Percentiles rank a stretch among this genome's conserved stretches.
Evolutionary conservation across 192 early-diverging fungal genomes (phyloP).

Genomic region (Coemansia sp.): DNA sequence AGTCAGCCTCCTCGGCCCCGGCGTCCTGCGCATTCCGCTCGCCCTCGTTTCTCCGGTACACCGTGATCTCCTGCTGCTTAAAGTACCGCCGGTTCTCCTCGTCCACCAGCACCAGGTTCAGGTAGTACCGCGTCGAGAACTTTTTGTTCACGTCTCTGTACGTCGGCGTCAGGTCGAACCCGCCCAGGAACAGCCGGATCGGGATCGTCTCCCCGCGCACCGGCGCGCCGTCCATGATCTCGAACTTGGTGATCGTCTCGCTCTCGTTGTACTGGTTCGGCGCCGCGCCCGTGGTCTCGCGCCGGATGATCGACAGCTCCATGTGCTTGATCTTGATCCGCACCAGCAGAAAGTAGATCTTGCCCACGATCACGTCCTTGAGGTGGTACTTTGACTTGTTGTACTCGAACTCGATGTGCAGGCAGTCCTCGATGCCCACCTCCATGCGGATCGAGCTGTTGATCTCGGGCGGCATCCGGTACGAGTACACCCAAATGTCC

Average conservation of each 20-base stretch:
- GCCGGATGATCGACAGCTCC: conserved; percentile 96
- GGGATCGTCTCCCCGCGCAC: conserved; percentile 95
- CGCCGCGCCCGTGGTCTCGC: conserved; percentile 94
- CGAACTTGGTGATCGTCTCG: conserved; percentile 98
- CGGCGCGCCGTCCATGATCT: conserved; percentile 99
- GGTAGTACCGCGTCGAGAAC: conserved; percentile 96
- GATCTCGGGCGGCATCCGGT: conserved; percentile 77
- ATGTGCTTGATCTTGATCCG: conserved; percentile 99
- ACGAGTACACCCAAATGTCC: conserved; percentile 99
- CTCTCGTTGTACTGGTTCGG: conserved; percentile 98
- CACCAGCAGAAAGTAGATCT: conserved; percentile 98
- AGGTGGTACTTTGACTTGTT: conserved; percentile 98
- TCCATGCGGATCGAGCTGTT: conserved; percentile 99
- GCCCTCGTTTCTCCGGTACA: conserved; percentile 61
- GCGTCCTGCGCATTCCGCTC: conserved; percentile 7
- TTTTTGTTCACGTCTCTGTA: conserved; percentile 99
- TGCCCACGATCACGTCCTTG: conserved; percentile 98
- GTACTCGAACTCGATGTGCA: conserved; percentile 99
- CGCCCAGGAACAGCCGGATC: conserved; percentile 93
- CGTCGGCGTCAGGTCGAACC: conserved; percentile 98
- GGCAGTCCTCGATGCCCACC: conserved; percentile 97
- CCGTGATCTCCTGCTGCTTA: conserved; percentile 97
- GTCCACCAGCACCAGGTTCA: conserved; percentile 97
- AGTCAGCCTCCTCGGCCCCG: background rate
- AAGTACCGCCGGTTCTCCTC: conserved; percentile 99